phyloP scores from a whole-genome alignment of 23 red algal genomes.

The Cyanidium caldarium region DNA sequence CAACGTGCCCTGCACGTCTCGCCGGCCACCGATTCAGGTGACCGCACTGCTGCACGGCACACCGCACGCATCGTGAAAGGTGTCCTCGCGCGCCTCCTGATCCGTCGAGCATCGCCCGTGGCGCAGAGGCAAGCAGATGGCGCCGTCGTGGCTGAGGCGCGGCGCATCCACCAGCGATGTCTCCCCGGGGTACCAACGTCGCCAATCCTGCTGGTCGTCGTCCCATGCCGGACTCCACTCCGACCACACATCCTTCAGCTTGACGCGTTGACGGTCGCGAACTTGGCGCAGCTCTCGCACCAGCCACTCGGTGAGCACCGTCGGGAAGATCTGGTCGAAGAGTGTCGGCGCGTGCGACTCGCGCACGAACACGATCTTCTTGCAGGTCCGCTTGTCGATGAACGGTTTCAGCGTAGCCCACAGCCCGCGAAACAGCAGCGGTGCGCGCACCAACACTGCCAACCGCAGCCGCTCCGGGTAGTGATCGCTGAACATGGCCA shows the following conservation, averaged over 20 bases:
- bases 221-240: conserved; percentile 4
- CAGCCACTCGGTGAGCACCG: not conserved
- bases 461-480: conserved; percentile 18
- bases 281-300: not conserved
- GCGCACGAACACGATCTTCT: conserved; percentile 13
- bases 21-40: too few relatives aligned
- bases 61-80: not conserved
- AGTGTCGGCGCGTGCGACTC: not conserved
- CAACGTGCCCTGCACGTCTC: too few relatives aligned
- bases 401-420: conserved; percentile 17
- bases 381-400: conserved; percentile 10
- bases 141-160: too few relatives aligned
- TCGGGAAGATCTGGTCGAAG: not conserved
- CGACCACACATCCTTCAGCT: not conserved
- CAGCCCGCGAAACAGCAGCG: conserved; percentile 4
- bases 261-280: not conserved
- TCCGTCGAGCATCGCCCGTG: not conserved
- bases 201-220: conserved; percentile 1
- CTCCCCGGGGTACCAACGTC: too few relatives aligned
- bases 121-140: not conserved
- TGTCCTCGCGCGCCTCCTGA: not conserved
- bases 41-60: too few relatives aligned
- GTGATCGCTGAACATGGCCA: conserved; percentile 24
- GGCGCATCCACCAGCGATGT: too few relatives aligned
- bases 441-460: conserved; percentile 5